A percentile compares a stretch with the other conserved stretches of the same genome.
Conservation (phyloP, 805 yeast genomes). For the Cyberlindnera petersonii region DNA sequence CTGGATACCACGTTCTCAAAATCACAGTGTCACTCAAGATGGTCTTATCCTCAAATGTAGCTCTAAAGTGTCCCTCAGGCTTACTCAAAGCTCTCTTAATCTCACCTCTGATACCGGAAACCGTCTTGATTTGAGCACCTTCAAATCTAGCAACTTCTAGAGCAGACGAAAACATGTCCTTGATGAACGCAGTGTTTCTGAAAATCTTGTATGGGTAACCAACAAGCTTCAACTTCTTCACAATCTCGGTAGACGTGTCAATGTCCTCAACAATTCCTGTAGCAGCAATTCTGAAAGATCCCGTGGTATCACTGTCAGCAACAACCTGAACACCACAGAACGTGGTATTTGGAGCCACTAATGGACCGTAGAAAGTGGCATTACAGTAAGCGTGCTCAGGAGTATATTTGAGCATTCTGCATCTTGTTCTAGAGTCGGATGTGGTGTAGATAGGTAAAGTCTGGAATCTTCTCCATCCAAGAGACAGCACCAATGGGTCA, state of each 20-base stretch:
- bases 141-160: slow-evolving; percentile 96
- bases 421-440: slow-evolving; percentile 94
- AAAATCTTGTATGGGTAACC: slow-evolving; percentile 93
- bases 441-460: slow-evolving; percentile 95
- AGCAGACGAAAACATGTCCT: slow-evolving; percentile 90
- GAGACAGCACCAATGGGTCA: slow-evolving; percentile 88
- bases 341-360: slow-evolving; percentile 95
- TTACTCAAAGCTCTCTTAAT: slow-evolving; percentile 90
- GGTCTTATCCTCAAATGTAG: slow-evolving; percentile 94
- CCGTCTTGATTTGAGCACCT: slow-evolving; percentile 96
- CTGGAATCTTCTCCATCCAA: slow-evolving; percentile 99
- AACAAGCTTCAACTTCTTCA: slow-evolving; percentile 89
- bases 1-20: slow-evolving; percentile 96
- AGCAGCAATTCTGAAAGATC: slow-evolving; percentile 91
- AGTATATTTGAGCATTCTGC: slow-evolving; percentile 95
- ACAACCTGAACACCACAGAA: slow-evolving; percentile 93
- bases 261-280: slow-evolving; percentile 95
- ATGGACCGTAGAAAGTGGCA: slow-evolving; percentile 94
- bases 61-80: slow-evolving; percentile 95
- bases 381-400: slow-evolving; percentile 97
- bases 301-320: slow-evolving; percentile 77
- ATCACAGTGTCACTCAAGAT: slow-evolving; percentile 86
- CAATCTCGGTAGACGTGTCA: slow-evolving; percentile 84
- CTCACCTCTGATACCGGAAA: slow-evolving; percentile 96
- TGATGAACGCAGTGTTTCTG: slow-evolving; percentile 94